A percentile compares a stretch with the other conserved stretches of the same genome.
These are phyloP conservation scores for Lactarius quietus DNA, from an alignment of 768 basidiomycete species.

Conservation along the genomic window DNA sequence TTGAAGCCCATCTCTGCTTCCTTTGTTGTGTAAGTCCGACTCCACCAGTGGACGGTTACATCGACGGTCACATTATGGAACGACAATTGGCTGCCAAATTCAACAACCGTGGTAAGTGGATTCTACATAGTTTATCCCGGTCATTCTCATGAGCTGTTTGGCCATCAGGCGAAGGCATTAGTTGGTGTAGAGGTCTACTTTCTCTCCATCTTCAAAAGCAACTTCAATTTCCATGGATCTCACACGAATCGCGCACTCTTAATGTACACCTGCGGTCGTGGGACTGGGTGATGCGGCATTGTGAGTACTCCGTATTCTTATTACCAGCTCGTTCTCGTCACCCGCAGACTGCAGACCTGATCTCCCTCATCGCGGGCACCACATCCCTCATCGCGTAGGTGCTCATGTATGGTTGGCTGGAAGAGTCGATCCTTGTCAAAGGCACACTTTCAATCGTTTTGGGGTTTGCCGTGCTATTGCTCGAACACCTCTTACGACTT, in stretches of 20 bases:
- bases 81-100: no score
- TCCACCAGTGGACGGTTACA: no score
- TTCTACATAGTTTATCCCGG: no score
- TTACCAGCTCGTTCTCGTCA: not conserved
- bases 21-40: no score
- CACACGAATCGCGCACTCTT: conserved; percentile 8
- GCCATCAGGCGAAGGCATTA: no score
- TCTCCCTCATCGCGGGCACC: conserved; percentile 11
- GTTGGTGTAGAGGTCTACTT: no score
- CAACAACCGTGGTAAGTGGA: no score
- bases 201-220: conserved; percentile 15
- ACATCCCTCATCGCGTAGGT: conserved; percentile 9
- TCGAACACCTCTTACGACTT: conserved; percentile 10
- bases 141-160: no score
- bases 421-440: conserved; percentile 11
- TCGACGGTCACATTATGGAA: no score
- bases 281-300: conserved; percentile 23
- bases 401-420: conserved; percentile 17
- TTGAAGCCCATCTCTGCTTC: no score
- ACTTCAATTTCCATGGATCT: not conserved
- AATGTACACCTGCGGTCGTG: conserved; percentile 18
- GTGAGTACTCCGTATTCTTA: conserved; percentile 2
- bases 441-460: conserved; percentile 9
- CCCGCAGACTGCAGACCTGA: conserved; percentile 3
- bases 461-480: conserved; percentile 4